Conservation (phyloP, 2,329 filamentous ascomycete species). For the Penicillium brevicompactum region DNA sequence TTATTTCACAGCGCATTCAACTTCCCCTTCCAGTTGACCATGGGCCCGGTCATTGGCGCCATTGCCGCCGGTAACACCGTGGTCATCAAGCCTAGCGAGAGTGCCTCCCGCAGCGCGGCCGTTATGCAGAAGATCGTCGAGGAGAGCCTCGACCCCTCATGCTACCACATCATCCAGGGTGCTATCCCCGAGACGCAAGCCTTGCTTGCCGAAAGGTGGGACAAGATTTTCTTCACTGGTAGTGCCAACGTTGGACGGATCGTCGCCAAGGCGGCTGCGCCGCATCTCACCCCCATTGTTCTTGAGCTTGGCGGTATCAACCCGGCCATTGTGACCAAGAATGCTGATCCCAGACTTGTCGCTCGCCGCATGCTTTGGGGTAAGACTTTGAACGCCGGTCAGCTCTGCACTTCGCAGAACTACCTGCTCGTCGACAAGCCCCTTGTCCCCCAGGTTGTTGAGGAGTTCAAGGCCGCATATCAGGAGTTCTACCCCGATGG, state of each 20-base stretch:
- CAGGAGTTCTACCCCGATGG: constrained; percentile 84
- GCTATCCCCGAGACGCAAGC: constrained; percentile 76
- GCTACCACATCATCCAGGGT: constrained; percentile 80
- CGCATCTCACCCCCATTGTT: constrained; percentile 81
- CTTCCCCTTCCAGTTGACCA: constrained; percentile 80
- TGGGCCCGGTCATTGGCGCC: constrained; percentile 81
- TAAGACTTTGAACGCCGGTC: constrained; percentile 83
- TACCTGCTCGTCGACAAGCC: constrained; percentile 82
- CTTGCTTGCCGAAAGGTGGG: constrained; percentile 86
- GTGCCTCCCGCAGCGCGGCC: constrained; percentile 72
- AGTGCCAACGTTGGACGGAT: constrained; percentile 78
- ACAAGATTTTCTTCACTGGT: constrained; percentile 98
- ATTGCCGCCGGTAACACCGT: constrained; percentile 91
- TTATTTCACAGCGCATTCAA: constrained; percentile 70
- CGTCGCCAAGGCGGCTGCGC: constrained; percentile 84
- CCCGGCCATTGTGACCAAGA: constrained; percentile 86
- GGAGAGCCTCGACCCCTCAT: constrained; percentile 72
- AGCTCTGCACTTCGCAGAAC: constrained; percentile 91
- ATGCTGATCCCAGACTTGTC: constrained; percentile 76
- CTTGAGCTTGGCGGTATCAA: constrained; percentile 92
- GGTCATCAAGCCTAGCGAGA: constrained; percentile 88
- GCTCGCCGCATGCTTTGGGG: constrained; percentile 86
- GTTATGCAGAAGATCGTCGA: constrained; percentile 78
- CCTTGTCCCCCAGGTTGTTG: constrained; percentile 70
- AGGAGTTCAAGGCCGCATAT: constrained; percentile 70